phyloP scores from a whole-genome alignment of 2,329 filamentous ascomycete species.

The Calycina herbarum region DNA sequence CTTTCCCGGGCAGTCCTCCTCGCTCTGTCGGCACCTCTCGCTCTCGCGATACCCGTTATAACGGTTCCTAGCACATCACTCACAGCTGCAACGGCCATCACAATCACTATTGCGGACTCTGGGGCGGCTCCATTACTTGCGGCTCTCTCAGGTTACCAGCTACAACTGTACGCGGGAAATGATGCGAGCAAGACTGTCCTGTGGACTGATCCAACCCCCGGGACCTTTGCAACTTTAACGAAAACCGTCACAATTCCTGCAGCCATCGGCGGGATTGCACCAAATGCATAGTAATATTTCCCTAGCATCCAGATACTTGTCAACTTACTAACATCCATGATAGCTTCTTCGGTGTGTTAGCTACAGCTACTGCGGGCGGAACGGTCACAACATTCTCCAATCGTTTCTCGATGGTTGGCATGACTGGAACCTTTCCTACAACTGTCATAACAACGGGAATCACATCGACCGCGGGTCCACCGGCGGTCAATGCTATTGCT shows the following conservation, averaged over 20 bases:
- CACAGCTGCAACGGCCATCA: slow-evolving; percentile 50
- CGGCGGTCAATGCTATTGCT: slow-evolving; percentile 26
- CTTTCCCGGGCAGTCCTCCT: slow-evolving; percentile 24
- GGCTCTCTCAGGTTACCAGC: slow-evolving; percentile 53
- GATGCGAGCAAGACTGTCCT: slow-evolving; percentile 8
- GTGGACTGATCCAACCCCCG: slow-evolving; percentile 12
- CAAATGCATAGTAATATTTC: slow-evolving; percentile 38
- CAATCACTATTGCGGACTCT: slow-evolving; percentile 57
- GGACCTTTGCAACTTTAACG: slow-evolving; percentile 28
- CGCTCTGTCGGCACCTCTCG: slow-evolving; percentile 26
- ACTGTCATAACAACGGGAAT: slow-evolving; percentile 40
- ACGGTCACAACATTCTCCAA: slow-evolving; percentile 59
- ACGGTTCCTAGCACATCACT: slow-evolving; percentile 50
- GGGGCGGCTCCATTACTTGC: slow-evolving; percentile 49
- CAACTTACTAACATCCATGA: slow-evolving; percentile 14
- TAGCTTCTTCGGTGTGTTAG: slow-evolving; percentile 61
- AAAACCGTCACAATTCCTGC: slow-evolving; percentile 33
- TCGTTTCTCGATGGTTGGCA: slow-evolving; percentile 63
- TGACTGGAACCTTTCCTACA: slow-evolving; percentile 59
- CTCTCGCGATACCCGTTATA: slow-evolving; percentile 45
- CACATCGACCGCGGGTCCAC: slow-evolving; percentile 39
- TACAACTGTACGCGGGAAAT: slow-evolving; percentile 36
- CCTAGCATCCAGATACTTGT: neutral
- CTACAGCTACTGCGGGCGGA: slow-evolving; percentile 53
- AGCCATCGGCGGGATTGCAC: slow-evolving; percentile 28